Conservation (phyloP, 2,329 filamentous ascomycete genomes). For the Arthrinium phaeospermum region DNA sequence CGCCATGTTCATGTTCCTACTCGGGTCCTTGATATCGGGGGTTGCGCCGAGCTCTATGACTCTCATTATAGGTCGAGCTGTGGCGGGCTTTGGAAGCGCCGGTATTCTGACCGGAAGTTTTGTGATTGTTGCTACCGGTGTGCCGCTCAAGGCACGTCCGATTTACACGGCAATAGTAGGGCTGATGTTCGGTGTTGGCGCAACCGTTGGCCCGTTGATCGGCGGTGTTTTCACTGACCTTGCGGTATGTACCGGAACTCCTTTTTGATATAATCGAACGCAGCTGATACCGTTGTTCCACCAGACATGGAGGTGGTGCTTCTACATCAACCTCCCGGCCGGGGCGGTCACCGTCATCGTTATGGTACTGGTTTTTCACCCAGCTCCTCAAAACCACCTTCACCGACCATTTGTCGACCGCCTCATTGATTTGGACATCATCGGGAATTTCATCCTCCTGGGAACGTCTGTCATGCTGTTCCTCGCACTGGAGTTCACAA, state of each 20-base stretch:
- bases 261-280: not conserved
- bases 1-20: conserved; percentile 38
- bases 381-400: conserved; percentile 27
- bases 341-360: conserved; percentile 41
- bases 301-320: conserved; percentile 49
- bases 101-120: conserved; percentile 43
- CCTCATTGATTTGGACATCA: conserved; percentile 40
- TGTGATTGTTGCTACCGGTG: conserved; percentile 39
- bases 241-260: conserved; percentile 32
- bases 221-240: conserved; percentile 45
- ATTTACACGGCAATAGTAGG: conserved; percentile 40
- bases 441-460: conserved; percentile 51
- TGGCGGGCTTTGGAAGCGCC: conserved; percentile 44
- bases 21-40: conserved; percentile 45
- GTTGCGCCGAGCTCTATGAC: conserved; percentile 39
- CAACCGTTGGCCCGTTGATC: conserved; percentile 41
- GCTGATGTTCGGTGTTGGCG: conserved; percentile 42
- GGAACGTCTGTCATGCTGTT: conserved; percentile 51
- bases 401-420: conserved; percentile 31
- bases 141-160: conserved; percentile 38
- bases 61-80: conserved; percentile 44
- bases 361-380: conserved; percentile 38
- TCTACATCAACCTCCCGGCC: conserved; percentile 49
- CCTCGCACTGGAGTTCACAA: conserved; percentile 54
- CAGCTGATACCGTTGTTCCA: not conserved